Evolutionary conservation across 306 rosid species (phyloP).

Genomic region (Calophaca sinica): DNA sequence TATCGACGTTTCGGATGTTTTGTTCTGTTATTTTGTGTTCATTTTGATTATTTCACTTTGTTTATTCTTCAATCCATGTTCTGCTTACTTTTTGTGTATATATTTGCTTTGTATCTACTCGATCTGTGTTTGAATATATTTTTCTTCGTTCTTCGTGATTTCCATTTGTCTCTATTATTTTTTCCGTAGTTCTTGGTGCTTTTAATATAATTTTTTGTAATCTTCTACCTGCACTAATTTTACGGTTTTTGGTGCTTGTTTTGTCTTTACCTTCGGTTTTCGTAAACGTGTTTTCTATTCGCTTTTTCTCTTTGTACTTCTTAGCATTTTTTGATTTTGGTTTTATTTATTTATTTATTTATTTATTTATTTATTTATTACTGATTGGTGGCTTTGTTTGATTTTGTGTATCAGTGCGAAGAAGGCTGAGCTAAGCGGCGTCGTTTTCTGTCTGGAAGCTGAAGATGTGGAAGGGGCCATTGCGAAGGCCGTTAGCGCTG

Average conservation of each 20-base stretch:
- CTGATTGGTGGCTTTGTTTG: not conserved
- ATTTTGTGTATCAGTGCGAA: slow-evolving; percentile 28
- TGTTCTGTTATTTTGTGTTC: not conserved
- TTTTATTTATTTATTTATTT: no score
- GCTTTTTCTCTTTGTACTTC: no score
- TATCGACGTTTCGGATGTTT: not conserved
- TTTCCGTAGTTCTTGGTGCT: not conserved
- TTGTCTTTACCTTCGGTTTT: not conserved
- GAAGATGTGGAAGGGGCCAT: slow-evolving; percentile 61
- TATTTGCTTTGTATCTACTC: not conserved
- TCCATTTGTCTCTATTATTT: not conserved
- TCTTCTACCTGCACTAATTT: not conserved
- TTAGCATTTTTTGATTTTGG: no score
- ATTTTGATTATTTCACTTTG: not conserved
- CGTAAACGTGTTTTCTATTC: not conserved
- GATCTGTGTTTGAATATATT: not conserved
- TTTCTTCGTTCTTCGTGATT: not conserved
- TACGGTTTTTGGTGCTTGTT: not conserved
- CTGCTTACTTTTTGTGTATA: not conserved
- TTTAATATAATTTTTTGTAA: not conserved
- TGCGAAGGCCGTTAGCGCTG: slow-evolving; percentile 64
- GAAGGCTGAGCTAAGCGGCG: slow-evolving; percentile 48
- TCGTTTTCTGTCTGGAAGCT: slow-evolving; percentile 65
- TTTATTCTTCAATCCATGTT: not conserved
- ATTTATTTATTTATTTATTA: not conserved